Percentiles rank a stretch among this genome's conserved stretches.
Evolutionary conservation across 2,329 filamentous ascomycete species (phyloP).

Genomic region (Colletotrichum sp.): DNA sequence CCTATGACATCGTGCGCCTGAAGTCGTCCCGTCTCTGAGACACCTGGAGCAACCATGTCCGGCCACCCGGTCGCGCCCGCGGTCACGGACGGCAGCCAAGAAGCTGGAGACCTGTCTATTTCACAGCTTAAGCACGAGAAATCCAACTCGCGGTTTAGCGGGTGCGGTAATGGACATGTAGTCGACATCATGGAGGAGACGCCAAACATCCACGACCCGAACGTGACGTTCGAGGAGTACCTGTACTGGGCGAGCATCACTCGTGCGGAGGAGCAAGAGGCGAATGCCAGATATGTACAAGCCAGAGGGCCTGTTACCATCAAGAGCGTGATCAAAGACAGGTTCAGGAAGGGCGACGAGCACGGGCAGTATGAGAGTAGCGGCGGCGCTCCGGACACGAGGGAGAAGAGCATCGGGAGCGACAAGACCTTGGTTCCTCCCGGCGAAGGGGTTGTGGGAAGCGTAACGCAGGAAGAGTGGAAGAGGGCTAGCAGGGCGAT

Average conservation of each 20-base stretch:
- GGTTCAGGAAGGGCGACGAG: slow-evolving; percentile 21
- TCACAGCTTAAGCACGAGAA: neutral
- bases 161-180: neutral
- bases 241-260: slow-evolving; percentile 29
- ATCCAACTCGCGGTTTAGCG: neutral
- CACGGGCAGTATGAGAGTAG: slow-evolving; percentile 5
- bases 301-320: slow-evolving; percentile 17
- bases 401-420: neutral
- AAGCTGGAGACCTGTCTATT: neutral
- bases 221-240: slow-evolving; percentile 29
- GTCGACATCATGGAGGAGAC: neutral
- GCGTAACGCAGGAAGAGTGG: slow-evolving; percentile 45
- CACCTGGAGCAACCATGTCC: neutral
- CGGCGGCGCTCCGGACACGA: neutral
- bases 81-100: neutral
- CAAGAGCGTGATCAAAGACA: slow-evolving; percentile 16
- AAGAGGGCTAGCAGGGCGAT: slow-evolving; percentile 47
- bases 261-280: slow-evolving; percentile 23
- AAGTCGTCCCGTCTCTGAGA: slow-evolving; percentile 13
- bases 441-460: neutral
- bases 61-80: neutral
- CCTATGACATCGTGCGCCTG: neutral
- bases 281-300: slow-evolving; percentile 7
- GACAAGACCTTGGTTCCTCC: neutral
- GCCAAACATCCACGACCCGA: slow-evolving; percentile 22